Evolutionary conservation across 2,329 filamentous ascomycete species (phyloP), one percentile per base, ranked within the genome.

Genomic region (Penicillium sclerotiorum): DNA sequence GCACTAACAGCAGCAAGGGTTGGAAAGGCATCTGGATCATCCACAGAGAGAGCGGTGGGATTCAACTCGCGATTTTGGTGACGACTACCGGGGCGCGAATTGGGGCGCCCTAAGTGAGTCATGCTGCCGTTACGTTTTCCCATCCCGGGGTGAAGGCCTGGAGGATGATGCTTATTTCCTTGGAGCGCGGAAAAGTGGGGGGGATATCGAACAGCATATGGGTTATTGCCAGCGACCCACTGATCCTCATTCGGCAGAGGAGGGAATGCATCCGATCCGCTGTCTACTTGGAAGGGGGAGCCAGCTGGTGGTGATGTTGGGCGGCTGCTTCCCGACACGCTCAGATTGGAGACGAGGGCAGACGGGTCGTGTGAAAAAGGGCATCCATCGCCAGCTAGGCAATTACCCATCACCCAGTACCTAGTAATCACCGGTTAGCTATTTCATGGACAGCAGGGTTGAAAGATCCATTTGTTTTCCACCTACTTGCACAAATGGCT

Each of bases 401-500:
- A 99, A 64, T 93, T 96, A 1, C 94, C 94, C 75, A 90, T 90
- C 45, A 99, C 81, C 90, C 92, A 99, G 70, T 97, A 97, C 69
- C 89, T 94, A 63, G 37, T 30, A 9, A 56, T 17, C 9, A 50
- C 40, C 45, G 55, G 70, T 55, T 58, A 73, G 66, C 23, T 20
- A 5, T 18, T n/a, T 15, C 41, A 2, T 6, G 4, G 23, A n/a
- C 13, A 15, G 8, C n/a, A n/a, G n/a, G n/a, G n/a, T n/a, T n/a
- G n/a, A n/a, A n/a, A n/a, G n/a, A n/a, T n/a, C n/a, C n/a, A n/a
- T n/a, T n/a, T n/a, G n/a, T n/a, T n/a, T n/a, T n/a, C 22, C 35
- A 87, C 90, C 81, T 79, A 95, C 90, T 97, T 97, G 92, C 94
- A 99, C 55, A 99, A 82, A 64, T 96, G 94, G 66, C 89, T 95